Conservation (phyloP, 352 stramenopile species). For the Phytophthora colocasiae region DNA sequence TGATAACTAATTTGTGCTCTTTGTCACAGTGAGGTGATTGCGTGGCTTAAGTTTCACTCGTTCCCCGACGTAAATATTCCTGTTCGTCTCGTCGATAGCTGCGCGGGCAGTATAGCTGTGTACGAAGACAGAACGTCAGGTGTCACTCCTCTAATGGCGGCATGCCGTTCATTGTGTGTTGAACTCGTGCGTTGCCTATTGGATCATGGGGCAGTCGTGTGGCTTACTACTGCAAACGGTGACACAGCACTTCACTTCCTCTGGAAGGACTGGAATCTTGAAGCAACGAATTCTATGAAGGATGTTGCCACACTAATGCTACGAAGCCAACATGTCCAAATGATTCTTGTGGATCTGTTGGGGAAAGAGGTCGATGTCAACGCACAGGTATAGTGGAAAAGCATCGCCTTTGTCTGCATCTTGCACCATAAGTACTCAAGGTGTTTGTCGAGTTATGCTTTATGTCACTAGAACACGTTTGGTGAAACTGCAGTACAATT, state of each 20-base stretch:
- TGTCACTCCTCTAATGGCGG: conserved; percentile 74
- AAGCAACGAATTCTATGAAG: conserved; percentile 36
- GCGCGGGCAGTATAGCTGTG: conserved; percentile 9
- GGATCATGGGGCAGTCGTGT: conserved; percentile 53
- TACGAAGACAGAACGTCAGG: conserved; percentile 43
- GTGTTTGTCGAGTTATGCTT: neutral
- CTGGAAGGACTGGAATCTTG: conserved; percentile 51
- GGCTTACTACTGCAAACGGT: conserved; percentile 67
- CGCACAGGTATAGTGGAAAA: conserved; percentile 48
- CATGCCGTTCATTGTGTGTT: conserved; percentile 56
- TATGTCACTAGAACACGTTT: conserved; percentile 58
- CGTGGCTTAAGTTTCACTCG: conserved; percentile 65
- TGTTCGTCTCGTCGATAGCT: conserved; percentile 24
- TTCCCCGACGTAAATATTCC: conserved; percentile 79
- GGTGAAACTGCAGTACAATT: conserved; percentile 67
- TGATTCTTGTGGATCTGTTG: conserved; percentile 54
- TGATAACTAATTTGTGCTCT: neutral
- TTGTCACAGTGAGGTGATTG: conserved; percentile 55
- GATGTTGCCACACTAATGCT: conserved; percentile 37
- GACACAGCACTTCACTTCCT: conserved; percentile 76
- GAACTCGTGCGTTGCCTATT: conserved; percentile 60
- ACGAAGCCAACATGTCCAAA: conserved; percentile 41
- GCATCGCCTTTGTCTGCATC: neutral
- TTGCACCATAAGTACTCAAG: neutral
- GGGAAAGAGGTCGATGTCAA: conserved; percentile 50